Percentiles rank a stretch among this genome's conserved stretches.
Evolutionary conservation across 345 rosid species (phyloP).

Genomic region (Aethionema arabicum): DNA sequence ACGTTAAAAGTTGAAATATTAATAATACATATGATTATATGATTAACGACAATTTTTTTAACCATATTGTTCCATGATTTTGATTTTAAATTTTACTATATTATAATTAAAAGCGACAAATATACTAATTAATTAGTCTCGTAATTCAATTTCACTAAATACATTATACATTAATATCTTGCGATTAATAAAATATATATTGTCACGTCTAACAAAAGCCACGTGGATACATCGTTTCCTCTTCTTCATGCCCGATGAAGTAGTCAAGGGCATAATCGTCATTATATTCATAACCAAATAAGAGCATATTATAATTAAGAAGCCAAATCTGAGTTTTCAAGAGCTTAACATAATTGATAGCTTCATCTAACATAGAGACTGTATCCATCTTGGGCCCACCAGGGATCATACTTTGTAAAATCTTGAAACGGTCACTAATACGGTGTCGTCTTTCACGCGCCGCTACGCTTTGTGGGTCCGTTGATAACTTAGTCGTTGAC

Average conservation of each 20-base stretch:
- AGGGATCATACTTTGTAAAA: constrained; percentile 79
- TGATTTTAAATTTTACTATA: no score
- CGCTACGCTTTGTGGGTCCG: constrained; percentile 89
- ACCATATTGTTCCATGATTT: no score
- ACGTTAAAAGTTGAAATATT: no score
- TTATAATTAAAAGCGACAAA: no score
- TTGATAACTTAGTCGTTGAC: constrained; percentile 51
- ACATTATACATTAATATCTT: no score
- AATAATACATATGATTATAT: no score
- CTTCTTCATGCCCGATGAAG: background rate
- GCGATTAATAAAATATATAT: background rate
- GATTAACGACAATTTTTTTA: no score
- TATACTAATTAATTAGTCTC: no score
- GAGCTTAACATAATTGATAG: constrained; percentile 86
- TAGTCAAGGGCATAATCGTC: constrained; percentile 6
- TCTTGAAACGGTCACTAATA: constrained; percentile 83
- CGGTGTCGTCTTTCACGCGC: constrained; percentile 86
- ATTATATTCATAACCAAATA: constrained; percentile 10
- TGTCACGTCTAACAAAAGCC: constrained; percentile 20
- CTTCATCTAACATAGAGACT: constrained; percentile 83
- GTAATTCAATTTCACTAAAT: no score
- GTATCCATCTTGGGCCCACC: constrained; percentile 92
- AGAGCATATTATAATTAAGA: constrained; percentile 51
- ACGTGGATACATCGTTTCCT: constrained; percentile 27
- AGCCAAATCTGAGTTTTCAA: constrained; percentile 73